phyloP scores from a whole-genome alignment of 805 yeast species.

The Nakazawaea wyomingensis region DNA sequence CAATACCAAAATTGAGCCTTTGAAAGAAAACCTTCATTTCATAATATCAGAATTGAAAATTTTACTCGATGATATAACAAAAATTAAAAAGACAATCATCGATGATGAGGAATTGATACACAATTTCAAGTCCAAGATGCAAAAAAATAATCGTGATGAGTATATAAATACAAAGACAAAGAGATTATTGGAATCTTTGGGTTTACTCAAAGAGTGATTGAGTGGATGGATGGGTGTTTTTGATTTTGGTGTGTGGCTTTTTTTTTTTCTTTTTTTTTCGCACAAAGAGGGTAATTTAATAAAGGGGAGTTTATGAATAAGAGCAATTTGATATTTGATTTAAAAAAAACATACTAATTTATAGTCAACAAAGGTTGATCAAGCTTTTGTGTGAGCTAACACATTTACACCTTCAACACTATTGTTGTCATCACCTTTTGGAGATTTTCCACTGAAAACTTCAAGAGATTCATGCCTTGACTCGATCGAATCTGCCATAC shows the following conservation, averaged over 20 bases:
- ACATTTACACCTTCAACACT: constrained; percentile 4
- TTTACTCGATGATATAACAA: constrained; percentile 13
- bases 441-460: constrained; percentile 6
- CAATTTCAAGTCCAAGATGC: background rate
- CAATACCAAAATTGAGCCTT: constrained; percentile 19
- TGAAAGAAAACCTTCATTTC: constrained; percentile 23
- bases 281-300: too few relatives aligned
- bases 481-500: constrained; percentile 17
- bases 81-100: background rate
- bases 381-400: background rate
- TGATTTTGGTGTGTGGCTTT: too few relatives aligned
- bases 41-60: constrained; percentile 20
- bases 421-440: background rate
- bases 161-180: background rate
- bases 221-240: background rate
- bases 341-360: too few relatives aligned
- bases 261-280: too few relatives aligned
- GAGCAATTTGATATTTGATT: too few relatives aligned
- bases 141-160: background rate
- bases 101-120: constrained; percentile 1
- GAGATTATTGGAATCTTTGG: constrained; percentile 1
- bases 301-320: too few relatives aligned
- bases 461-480: constrained; percentile 14
- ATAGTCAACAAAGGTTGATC: too few relatives aligned
- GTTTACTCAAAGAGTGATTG: background rate